A percentile compares a stretch with the other conserved stretches of the same genome.
phyloP scores from a whole-genome alignment of 2,329 filamentous ascomycete species.

The Tolypocladium endophyticum region DNA sequence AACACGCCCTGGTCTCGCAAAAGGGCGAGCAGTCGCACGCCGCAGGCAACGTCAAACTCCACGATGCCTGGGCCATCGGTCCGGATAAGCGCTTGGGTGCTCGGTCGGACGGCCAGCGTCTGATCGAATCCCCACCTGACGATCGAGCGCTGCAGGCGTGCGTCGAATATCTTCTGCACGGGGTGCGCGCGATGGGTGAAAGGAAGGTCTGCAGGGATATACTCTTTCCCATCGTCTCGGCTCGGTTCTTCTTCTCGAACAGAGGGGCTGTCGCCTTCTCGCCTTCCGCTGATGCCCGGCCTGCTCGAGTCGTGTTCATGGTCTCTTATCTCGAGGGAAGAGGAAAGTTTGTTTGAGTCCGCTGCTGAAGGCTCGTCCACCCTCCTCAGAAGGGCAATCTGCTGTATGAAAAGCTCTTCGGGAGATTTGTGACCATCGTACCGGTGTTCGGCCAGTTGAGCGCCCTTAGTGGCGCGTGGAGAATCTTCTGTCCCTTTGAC shows the following conservation, averaged over 20 bases:
- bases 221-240: slow-evolving; percentile 5
- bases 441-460: neutral
- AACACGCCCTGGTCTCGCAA: slow-evolving; percentile 24
- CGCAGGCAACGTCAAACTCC: slow-evolving; percentile 23
- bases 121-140: slow-evolving; percentile 36
- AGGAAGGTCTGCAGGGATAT: slow-evolving; percentile 30
- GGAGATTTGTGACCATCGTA: neutral
- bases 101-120: slow-evolving; percentile 14
- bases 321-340: neutral
- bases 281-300: neutral
- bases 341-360: neutral
- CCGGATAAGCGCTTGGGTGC: slow-evolving; percentile 4
- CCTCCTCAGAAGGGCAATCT: neutral
- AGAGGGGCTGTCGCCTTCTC: neutral
- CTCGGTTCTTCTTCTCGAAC: too few species aligned
- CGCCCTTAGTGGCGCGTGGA: neutral
- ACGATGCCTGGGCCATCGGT: slow-evolving; percentile 5
- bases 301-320: neutral
- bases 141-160: slow-evolving; percentile 26
- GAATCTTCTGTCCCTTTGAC: neutral
- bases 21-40: slow-evolving; percentile 23
- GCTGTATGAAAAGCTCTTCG: neutral
- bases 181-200: slow-evolving; percentile 32
- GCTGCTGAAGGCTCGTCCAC: neutral
- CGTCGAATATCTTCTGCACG: slow-evolving; percentile 33